These are phyloP conservation scores for Sordariomycetes sp. DNA, from an alignment of 2,329 filamentous ascomycete genomes.

Conservation along the genomic window DNA sequence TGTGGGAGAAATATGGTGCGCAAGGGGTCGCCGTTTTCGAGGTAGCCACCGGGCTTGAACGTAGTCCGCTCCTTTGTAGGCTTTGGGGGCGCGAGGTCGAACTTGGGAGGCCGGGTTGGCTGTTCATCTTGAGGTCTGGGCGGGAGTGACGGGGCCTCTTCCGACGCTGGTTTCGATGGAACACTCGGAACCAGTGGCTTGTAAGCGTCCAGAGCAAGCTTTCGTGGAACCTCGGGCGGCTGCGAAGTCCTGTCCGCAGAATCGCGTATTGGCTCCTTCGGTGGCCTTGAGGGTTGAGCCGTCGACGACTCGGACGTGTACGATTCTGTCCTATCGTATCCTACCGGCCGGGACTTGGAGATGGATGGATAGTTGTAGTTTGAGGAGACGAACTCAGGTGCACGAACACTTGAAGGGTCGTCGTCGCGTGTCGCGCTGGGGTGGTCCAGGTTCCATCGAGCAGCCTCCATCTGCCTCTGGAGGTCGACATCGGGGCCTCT, in stretches of 20 bases:
- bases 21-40: conserved; percentile 81
- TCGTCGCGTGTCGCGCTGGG: conserved; percentile 13
- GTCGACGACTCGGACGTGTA: conserved; percentile 8
- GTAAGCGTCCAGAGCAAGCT: conserved; percentile 15
- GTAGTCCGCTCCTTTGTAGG: conserved; percentile 53
- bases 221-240: conserved; percentile 17
- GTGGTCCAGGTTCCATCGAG: conserved; percentile 35
- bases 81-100: conserved; percentile 12
- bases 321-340: conserved; percentile 23
- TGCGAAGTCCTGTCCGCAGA: conserved; percentile 10
- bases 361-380: conserved; percentile 50
- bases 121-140: not conserved
- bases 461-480: conserved; percentile 42
- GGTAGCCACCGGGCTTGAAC: conserved; percentile 65
- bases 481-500: conserved; percentile 28
- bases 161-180: too few relatives aligned
- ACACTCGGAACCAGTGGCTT: conserved; percentile 5
- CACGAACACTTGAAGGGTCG: not conserved
- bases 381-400: conserved; percentile 5
- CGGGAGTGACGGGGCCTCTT: not conserved
- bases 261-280: conserved; percentile 14
- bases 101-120: conserved; percentile 19
- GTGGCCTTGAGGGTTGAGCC: conserved; percentile 23
- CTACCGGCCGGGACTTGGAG: conserved; percentile 37
- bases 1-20: conserved; percentile 81